Evolutionary conservation across 441 rosid genomes (phyloP), one percentile per base, ranked within the genome.

Genomic region (Croton setiger): DNA sequence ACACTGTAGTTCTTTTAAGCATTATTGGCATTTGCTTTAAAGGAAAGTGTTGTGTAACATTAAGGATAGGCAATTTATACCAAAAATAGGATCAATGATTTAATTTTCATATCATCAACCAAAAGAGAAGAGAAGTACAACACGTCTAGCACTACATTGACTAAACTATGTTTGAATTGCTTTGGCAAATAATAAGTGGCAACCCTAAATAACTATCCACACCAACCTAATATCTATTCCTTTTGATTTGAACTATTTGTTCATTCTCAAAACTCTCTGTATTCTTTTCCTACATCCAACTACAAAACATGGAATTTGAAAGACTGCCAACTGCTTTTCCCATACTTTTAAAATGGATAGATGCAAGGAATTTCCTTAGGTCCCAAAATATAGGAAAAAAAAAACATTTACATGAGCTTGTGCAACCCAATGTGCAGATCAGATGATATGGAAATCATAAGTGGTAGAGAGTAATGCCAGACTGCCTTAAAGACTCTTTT

Each of bases 401-500:
- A 27, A 60, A 21, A 27, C 17, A 23, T 10, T 63, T 66, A 68
- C 51, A 20, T 55, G 74, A 85, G 82, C 80, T 82, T 93, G 81
- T 91, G 97, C 20, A 93, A 74, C 57, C 97, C 96, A 59, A 93
- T 80, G 74, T 83, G 86, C 71, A 87, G 85, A 81, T 93, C 97
- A 48, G 98, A 93, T 71, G 97, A 91, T 72, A 93, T 83, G 65
- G 97, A 91, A 68, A 93, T 79, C 20, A 93, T 81, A 60, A 91
- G 90, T 15, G 89, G 94, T 48, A 73, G 78, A 74, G 85, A 80
- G 76, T 64, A 71, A 67, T 91, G 94, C 94, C 96, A 93, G 52
- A 76, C 91, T 53, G 97, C 98, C 74, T 88, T 91, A 37, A 91
- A 87, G 62, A 93, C 98, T 3, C 97, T 78, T 74, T 89, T 91